Conservation (phyloP, 2,329 filamentous ascomycete species). For the Pyricularia grisea region DNA sequence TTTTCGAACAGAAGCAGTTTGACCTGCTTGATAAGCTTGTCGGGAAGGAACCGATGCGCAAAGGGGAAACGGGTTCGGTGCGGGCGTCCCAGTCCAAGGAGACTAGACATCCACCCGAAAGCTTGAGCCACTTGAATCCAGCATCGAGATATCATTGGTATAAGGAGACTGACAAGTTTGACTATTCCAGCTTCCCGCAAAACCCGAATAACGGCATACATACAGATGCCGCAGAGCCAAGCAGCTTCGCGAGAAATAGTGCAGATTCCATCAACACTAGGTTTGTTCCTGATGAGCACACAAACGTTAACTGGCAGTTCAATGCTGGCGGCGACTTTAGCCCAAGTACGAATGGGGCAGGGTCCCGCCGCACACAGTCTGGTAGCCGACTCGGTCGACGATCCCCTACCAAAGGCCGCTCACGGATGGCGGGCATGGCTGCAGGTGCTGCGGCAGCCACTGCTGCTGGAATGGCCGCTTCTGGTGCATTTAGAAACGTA, state of each 20-base stretch:
- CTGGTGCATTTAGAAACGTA: background rate
- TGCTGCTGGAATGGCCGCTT: background rate
- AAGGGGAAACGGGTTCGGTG: background rate
- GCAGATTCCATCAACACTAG: conserved; percentile 53
- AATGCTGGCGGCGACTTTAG: conserved; percentile 33
- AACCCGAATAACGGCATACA: background rate
- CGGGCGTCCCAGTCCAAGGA: background rate
- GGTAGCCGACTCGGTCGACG: conserved; percentile 29
- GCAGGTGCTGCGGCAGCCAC: conserved; percentile 1
- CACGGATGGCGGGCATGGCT: background rate
- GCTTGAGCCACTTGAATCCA: background rate
- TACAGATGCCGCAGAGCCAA: conserved; percentile 17
- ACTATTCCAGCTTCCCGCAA: conserved; percentile 39
- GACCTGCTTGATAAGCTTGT: conserved; percentile 10
- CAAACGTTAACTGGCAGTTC: conserved; percentile 36
- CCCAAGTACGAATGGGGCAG: conserved; percentile 14
- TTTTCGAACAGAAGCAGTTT: conserved; percentile 14
- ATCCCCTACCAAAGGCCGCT: conserved; percentile 17
- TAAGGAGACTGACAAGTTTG: conserved; percentile 11
- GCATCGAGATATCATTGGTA: background rate
- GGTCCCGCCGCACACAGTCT: conserved; percentile 28
- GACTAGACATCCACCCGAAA: conserved; percentile 4
- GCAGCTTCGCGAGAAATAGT: conserved; percentile 38
- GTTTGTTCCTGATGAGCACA: conserved; percentile 41
- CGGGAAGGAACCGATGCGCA: conserved; percentile 1